A percentile compares a stretch with the other conserved stretches of the same genome.
phyloP scores from a whole-genome alignment of 2,329 filamentous ascomycete genomes.

The Thielaviopsis euricoi region DNA sequence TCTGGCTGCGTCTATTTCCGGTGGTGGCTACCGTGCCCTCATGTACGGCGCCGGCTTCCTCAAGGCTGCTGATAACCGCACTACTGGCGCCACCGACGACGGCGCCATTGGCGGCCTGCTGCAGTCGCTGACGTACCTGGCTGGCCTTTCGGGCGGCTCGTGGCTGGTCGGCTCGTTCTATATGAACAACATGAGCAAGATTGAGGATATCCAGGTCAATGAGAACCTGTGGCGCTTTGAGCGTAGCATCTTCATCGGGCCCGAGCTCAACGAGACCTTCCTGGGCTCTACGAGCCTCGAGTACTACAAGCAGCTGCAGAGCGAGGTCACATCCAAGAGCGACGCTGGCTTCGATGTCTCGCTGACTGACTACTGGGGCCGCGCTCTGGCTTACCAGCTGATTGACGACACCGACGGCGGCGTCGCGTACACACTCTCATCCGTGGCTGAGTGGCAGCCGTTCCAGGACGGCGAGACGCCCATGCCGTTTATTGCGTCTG shows the following conservation, averaged over 20 bases:
- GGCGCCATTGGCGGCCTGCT: constrained; percentile 68
- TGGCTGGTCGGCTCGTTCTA: constrained; percentile 77
- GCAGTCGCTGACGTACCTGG: constrained; percentile 65
- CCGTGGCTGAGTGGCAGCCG: constrained; percentile 30
- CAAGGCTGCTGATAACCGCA: constrained; percentile 63
- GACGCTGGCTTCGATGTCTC: constrained; percentile 35
- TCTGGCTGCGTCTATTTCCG: constrained; percentile 63
- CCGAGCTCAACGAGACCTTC: constrained; percentile 17
- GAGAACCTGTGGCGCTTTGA: constrained; percentile 24
- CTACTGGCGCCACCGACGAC: constrained; percentile 26
- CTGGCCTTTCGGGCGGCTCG: constrained; percentile 65
- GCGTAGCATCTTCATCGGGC: constrained; percentile 24
- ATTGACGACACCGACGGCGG: constrained; percentile 63
- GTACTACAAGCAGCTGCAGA: constrained; percentile 24
- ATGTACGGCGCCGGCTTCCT: constrained; percentile 68
- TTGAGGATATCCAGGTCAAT: constrained; percentile 28
- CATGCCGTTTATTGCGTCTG: constrained; percentile 33
- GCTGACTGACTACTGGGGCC: constrained; percentile 80
- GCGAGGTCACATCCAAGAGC: constrained; percentile 22
- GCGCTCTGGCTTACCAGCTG: constrained; percentile 72
- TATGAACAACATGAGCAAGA: constrained; percentile 67
- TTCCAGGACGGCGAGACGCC: constrained; percentile 28
- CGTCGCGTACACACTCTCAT: constrained; percentile 66
- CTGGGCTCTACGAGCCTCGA: constrained; percentile 3
- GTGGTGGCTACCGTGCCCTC: constrained; percentile 76